Conservation (phyloP, 2,329 filamentous ascomycete species). For the Cladosporium sp. region DNA sequence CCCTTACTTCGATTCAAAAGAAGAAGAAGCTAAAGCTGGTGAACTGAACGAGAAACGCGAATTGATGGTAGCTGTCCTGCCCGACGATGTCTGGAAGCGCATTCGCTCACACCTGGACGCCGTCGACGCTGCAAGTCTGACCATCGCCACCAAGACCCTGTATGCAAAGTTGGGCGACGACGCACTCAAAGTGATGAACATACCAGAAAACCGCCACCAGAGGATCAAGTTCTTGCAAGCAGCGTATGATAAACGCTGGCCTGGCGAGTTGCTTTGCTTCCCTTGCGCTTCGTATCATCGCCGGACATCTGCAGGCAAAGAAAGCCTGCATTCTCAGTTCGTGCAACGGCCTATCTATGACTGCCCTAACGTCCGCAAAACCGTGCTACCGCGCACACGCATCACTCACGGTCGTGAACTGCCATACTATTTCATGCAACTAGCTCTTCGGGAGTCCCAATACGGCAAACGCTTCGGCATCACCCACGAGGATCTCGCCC, state of each 20-base stretch:
- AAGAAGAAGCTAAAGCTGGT: conserved; percentile 3
- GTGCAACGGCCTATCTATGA: conserved; percentile 58
- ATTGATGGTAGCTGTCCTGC: conserved; percentile 46
- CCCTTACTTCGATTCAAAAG: conserved; percentile 23
- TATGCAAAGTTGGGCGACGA: conserved; percentile 43
- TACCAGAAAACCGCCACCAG: conserved; percentile 47
- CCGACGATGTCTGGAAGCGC: conserved; percentile 47
- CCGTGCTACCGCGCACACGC: conserved; percentile 53
- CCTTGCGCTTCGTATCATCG: conserved; percentile 57
- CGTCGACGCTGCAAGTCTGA: conserved; percentile 51
- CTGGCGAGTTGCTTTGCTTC: conserved; percentile 60
- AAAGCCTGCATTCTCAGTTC: conserved; percentile 55
- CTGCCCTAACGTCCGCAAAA: conserved; percentile 56
- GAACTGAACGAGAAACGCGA: conserved; percentile 34
- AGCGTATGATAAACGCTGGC: conserved; percentile 51
- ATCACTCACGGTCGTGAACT: conserved; percentile 57
- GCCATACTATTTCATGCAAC: conserved; percentile 60
- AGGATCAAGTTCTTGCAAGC: conserved; percentile 51
- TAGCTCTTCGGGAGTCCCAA: conserved; percentile 53
- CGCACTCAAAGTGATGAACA: conserved; percentile 43
- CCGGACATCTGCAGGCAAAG: conserved; percentile 54
- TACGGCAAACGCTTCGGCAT: conserved; percentile 53
- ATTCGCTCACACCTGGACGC: conserved; percentile 46
- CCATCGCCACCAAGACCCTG: conserved; percentile 51
- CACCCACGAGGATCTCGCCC: conserved; percentile 46